phyloP scores from a whole-genome alignment of 495 filamentous ascomycete genomes.

The Eremomyces bilateralis region DNA sequence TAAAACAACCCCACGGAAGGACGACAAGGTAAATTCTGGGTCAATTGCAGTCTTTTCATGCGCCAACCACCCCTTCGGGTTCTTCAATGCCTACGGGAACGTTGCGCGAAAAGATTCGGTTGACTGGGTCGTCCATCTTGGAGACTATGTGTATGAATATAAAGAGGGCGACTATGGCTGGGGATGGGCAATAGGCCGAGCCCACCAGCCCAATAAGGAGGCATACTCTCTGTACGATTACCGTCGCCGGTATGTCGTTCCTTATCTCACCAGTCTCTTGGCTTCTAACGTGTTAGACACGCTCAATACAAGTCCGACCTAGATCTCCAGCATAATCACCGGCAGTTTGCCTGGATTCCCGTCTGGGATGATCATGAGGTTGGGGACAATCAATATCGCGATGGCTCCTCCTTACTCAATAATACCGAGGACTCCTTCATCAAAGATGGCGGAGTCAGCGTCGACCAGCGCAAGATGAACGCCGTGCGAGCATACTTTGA shows the following conservation, averaged over 20 bases:
- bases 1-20: slow-evolving; percentile 17
- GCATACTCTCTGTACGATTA: slow-evolving; percentile 32
- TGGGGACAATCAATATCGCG: slow-evolving; percentile 39
- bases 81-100: slow-evolving; percentile 45
- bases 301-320: slow-evolving; percentile 40
- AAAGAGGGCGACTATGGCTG: slow-evolving; percentile 33
- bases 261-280: too few species aligned
- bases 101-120: slow-evolving; percentile 41
- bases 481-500: slow-evolving; percentile 52
- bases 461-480: slow-evolving; percentile 47
- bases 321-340: slow-evolving; percentile 34
- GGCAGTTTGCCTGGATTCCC: slow-evolving; percentile 42
- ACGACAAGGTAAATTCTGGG: slow-evolving; percentile 16
- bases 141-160: slow-evolving; percentile 43
- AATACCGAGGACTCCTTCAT: slow-evolving; percentile 42
- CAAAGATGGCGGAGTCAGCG: slow-evolving; percentile 32
- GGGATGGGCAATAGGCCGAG: slow-evolving; percentile 27
- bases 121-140: slow-evolving; percentile 42
- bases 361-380: slow-evolving; percentile 53
- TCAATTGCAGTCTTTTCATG: slow-evolving; percentile 21
- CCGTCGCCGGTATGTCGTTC: slow-evolving; percentile 34
- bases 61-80: slow-evolving; percentile 28
- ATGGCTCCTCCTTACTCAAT: slow-evolving; percentile 29
- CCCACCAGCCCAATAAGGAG: slow-evolving; percentile 31
- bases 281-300: too few species aligned